phyloP scores from a whole-genome alignment of 805 yeast species.

The Hanseniaspora jakobsenii region DNA sequence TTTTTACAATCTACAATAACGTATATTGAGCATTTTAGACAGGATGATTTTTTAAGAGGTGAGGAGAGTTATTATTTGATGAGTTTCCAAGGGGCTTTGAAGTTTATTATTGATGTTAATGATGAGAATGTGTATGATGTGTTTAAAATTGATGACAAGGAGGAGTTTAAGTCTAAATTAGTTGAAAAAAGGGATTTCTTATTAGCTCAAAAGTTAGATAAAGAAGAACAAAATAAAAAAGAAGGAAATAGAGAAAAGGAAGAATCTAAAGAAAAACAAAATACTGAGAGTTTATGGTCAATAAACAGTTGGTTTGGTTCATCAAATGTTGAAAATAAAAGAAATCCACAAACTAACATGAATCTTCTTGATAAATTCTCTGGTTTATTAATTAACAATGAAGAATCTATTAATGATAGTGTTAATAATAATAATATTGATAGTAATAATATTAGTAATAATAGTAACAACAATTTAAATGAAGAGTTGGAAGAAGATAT shows the following conservation, averaged over 20 bases:
- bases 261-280: background rate
- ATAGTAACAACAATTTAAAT: no score
- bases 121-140: slow-evolving; percentile 29
- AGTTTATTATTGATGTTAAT: slow-evolving; percentile 56
- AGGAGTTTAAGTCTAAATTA: slow-evolving; percentile 39
- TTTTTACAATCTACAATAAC: slow-evolving; percentile 69
- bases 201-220: slow-evolving; percentile 2
- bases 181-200: slow-evolving; percentile 23
- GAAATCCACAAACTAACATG: no score
- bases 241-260: background rate
- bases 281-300: background rate
- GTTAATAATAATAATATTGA: no score
- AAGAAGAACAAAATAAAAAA: slow-evolving; percentile 1
- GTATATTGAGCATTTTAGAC: slow-evolving; percentile 77
- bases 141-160: slow-evolving; percentile 50
- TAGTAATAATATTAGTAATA: no score
- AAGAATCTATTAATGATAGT: no score
- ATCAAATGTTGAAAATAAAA: background rate
- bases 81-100: slow-evolving; percentile 79
- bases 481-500: slow-evolving; percentile 32
- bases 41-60: slow-evolving; percentile 62
- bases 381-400: no score
- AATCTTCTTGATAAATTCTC: no score
- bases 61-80: slow-evolving; percentile 87
- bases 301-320: slow-evolving; percentile 7